Conservation (phyloP, 2,329 filamentous ascomycete genomes). For the Penicillium psychrosexuale region DNA sequence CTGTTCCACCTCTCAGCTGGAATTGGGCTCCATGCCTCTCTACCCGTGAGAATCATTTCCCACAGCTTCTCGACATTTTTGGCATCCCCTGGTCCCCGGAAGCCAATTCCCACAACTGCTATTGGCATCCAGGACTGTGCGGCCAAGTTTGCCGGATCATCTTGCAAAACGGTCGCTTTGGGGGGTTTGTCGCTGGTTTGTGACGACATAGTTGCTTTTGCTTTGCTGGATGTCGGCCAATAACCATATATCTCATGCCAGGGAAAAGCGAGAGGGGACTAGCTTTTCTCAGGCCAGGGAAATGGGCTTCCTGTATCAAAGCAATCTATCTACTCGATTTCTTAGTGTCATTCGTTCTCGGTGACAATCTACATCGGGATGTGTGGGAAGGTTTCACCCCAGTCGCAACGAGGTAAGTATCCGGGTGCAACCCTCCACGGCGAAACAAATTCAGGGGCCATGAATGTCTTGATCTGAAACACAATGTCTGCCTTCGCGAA, state of each 20-base stretch:
- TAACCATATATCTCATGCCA: background rate
- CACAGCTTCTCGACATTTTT: constrained; percentile 19
- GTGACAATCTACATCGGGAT: background rate
- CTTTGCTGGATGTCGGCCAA: background rate
- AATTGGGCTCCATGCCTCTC: constrained; percentile 22
- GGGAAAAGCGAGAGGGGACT: background rate
- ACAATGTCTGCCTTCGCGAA: background rate
- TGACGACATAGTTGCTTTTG: background rate
- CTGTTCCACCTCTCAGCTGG: constrained; percentile 21
- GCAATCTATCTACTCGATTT: background rate
- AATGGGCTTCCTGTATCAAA: background rate
- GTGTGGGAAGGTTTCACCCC: background rate
- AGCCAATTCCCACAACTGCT: constrained; percentile 27
- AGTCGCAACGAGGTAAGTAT: constrained; percentile 2
- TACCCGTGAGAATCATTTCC: constrained; percentile 22
- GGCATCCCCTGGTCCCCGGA: constrained; percentile 26
- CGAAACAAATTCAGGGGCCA: background rate
- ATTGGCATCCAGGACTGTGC: too few species aligned
- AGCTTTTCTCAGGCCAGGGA: background rate
- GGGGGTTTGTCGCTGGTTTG: background rate
- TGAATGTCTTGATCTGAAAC: constrained; percentile 2
- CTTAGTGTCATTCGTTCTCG: background rate
- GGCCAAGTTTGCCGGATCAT: constrained; percentile 1
- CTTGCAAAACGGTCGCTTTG: background rate
- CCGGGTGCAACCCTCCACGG: constrained; percentile 10